Base-by-base conservation (phyloP, 306 rosid species). In the Malus sieversii region DNA sequence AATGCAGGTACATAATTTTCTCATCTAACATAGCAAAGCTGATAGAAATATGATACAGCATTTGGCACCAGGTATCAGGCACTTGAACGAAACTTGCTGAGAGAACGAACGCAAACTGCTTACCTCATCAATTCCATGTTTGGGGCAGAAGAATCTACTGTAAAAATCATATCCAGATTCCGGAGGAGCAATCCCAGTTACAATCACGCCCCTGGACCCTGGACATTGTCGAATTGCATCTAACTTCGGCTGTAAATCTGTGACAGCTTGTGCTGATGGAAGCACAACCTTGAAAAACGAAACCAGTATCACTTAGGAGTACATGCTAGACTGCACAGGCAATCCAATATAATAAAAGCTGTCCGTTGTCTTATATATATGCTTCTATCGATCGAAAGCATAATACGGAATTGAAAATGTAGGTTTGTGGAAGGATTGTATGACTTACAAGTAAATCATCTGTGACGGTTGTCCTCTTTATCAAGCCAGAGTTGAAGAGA, bases 151-250 rank as follows among this genome's bases (percentile, higher is more conserved):
- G 74, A 13, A 85, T 72, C 97, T 80, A 66, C 89, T 87, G 75
- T 73, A 84, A 80, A 90, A 83, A 77, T 88, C 96, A 84, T 86
- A 88, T 67, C 80, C 90, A 0, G 92, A 92, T 19, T 77, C 87
- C 0, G 83, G 79, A 76, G 88, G 85, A 70, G 94, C 86, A 40
- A 59, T 53, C 48, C 80, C 92, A 2, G 96, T 62, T 68, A 86
- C 75, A 75, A 88, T 84, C 35, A 88, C 1, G 64, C 96, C 97
- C 22, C 58, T 53, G 6, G 58, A 14, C 75, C 87, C 91, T 16
- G 91, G 92, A 79, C 67, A 84, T 55, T 90, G 85, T 16, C 25
- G 29, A 45, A 90, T 80, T 71, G 74, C 90, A 79, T 90, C 90
- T 33, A 78, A 1, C n/a, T 83, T 71, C 4, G 96, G 97, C 81